Percentiles rank a stretch among this genome's conserved stretches.
These are phyloP conservation scores for Auricularia sp. DNA, from an alignment of 768 basidiomycete species.

Conservation along the genomic window DNA sequence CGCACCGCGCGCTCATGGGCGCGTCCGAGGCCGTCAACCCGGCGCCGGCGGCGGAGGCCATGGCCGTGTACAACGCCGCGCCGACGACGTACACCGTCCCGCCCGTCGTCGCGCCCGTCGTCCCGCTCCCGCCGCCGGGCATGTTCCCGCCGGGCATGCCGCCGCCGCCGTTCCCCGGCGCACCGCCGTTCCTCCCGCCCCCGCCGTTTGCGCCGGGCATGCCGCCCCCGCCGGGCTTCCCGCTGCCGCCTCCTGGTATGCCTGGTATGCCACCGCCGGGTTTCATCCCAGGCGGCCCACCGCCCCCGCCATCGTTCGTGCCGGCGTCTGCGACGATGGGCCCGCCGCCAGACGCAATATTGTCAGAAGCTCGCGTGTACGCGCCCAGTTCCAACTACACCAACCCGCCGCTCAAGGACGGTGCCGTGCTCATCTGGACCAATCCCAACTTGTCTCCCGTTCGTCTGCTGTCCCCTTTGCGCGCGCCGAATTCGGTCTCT, in stretches of 20 bases:
- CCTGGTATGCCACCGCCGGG: slow-evolving; percentile 17
- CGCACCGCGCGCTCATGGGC: slow-evolving; percentile 90
- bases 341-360: slow-evolving; percentile 7
- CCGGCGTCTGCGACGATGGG: slow-evolving; percentile 5
- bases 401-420: slow-evolving; percentile 67
- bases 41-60: slow-evolving; percentile 28
- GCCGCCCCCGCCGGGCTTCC: slow-evolving; percentile 14
- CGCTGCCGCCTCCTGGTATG: slow-evolving; percentile 16
- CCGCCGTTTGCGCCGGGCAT: slow-evolving; percentile 12
- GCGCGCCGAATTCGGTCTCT: neutral
- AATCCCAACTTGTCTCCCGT: slow-evolving; percentile 77
- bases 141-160: slow-evolving; percentile 45
- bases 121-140: slow-evolving; percentile 15
- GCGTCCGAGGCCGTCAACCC: slow-evolving; percentile 26
- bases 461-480: slow-evolving; percentile 18
- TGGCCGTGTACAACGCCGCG: slow-evolving; percentile 62
- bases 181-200: slow-evolving; percentile 25
- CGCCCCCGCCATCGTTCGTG: slow-evolving; percentile 11
- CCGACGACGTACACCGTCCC: slow-evolving; percentile 56
- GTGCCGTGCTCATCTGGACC: slow-evolving; percentile 58
- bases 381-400: slow-evolving; percentile 52
- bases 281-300: slow-evolving; percentile 9
- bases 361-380: slow-evolving; percentile 17
- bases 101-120: slow-evolving; percentile 22
- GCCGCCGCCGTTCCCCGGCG: slow-evolving; percentile 25